Evolutionary conservation across 352 stramenopile species (phyloP), one percentile per base, ranked within the genome.

Genomic region (Phytophthora kernoviae): DNA sequence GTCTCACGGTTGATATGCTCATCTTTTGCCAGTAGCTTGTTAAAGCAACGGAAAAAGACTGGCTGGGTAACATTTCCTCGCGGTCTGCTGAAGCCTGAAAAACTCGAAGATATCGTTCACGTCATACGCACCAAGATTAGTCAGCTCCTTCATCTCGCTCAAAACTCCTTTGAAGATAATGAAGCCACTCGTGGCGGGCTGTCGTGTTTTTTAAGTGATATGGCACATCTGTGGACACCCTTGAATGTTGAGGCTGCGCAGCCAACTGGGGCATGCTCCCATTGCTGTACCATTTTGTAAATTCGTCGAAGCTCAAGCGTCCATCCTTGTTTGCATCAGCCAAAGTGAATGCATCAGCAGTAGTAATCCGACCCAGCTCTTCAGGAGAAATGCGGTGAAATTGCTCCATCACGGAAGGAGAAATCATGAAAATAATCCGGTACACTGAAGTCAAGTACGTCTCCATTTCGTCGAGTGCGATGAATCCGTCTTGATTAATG

Each of bases 31-130:
- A 92, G 58, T 10, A 94, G 53, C 54, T 93, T 94, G 50, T 90
- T 90, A 39, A 96, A 96, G 51, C 86, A 94, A 0, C 79, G 79
- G 44, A 93, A 91, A 55, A 95, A 96, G 37, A 84, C 61, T 10
- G 69, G 58, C 41, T 90, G 83, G 1, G 75, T 78, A 5, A 96
- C 41, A 39, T 77, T 86, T n/a, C 83, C 10, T 83, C 48, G 5
- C 55, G 40, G 42, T 93, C 81, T 1, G 87, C 79, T 0, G 79
- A 90, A 14, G 83, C 71, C 65, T 83, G 68, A 52, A 96, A 50
- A 93, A 93, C 60, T 93, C 81, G 44, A 94, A 90, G 55, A 96
- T 90, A 53, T 96, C 87, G 56, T 91, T 90, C 18, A 94, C 80
- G 14, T 93, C 84, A 54, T 94, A 96, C 21, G 82, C 71, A 11